Percentiles rank a stretch among this genome's conserved stretches.
Evolutionary conservation across 139 green algal genomes (phyloP).

Genomic region (Micractinium conductrix): DNA sequence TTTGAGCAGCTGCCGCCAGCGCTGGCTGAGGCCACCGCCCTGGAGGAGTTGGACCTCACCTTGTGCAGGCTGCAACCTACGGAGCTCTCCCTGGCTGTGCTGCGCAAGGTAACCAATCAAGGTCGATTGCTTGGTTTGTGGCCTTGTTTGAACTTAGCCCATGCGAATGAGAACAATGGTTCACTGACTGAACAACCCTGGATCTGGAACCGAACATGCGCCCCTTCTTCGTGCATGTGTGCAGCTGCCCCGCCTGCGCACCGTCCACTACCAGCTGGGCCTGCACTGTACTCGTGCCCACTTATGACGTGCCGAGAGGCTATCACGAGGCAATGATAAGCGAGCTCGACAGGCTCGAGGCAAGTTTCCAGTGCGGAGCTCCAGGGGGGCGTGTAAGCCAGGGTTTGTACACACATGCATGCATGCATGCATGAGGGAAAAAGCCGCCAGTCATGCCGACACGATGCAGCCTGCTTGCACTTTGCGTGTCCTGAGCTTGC

Average conservation of each 20-base stretch:
- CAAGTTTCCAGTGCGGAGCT: no score
- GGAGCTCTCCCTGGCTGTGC: background rate
- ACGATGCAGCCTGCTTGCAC: no score
- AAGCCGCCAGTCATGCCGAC: no score
- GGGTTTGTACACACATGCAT: no score
- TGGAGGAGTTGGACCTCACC: background rate
- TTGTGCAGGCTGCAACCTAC: background rate
- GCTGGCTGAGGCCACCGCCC: background rate
- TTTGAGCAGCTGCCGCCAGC: background rate
- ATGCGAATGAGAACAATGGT: no score
- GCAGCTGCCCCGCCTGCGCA: background rate
- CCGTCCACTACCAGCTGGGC: background rate
- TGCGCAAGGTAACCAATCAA: background rate
- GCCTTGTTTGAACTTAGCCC: background rate
- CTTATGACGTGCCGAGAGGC: background rate
- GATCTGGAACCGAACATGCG: no score
- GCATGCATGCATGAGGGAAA: no score
- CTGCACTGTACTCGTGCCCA: background rate
- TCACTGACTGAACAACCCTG: no score
- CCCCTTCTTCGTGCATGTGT: no score
- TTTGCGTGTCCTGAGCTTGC: no score
- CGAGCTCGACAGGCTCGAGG: background rate
- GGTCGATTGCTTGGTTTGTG: background rate
- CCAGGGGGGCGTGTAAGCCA: no score
- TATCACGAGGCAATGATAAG: background rate